Evolutionary conservation across 306 rosid species (phyloP).

Genomic region (Prinsepia uniflora): DNA sequence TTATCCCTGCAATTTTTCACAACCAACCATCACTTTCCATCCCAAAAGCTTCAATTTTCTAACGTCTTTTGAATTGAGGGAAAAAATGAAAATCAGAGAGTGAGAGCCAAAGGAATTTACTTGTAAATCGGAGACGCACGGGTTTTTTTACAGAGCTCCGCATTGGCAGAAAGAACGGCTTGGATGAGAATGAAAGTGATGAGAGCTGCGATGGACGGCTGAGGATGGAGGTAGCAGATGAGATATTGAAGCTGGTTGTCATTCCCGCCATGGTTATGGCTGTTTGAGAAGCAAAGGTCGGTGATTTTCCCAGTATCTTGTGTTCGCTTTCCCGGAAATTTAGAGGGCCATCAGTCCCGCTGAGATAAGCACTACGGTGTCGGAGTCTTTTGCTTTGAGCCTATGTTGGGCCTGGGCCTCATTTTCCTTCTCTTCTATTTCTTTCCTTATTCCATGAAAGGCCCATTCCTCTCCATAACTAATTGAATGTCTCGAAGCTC

Average conservation of each 20-base stretch:
- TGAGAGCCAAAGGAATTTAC: constrained; percentile 33
- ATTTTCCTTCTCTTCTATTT: neutral
- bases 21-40: neutral
- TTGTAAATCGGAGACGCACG: constrained; percentile 37
- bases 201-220: constrained; percentile 26
- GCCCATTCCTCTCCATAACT: neutral
- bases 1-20: constrained; percentile 46
- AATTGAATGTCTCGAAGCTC: too few species aligned
- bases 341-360: neutral
- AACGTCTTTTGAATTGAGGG: too few species aligned
- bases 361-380: neutral
- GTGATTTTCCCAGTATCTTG: neutral
- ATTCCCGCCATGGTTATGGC: constrained; percentile 53
- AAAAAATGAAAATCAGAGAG: neutral
- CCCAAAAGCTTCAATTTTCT: neutral
- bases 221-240: constrained; percentile 41
- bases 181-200: constrained; percentile 34
- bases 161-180: constrained; percentile 38
- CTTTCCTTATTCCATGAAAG: neutral
- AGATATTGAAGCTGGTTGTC: constrained; percentile 38
- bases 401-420: neutral
- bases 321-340: neutral
- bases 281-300: neutral
- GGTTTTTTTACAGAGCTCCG: constrained; percentile 20
- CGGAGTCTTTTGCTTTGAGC: neutral